phyloP scores from a whole-genome alignment of 1,139 yeast genomes.

The Scheffersomyces lignicola region DNA sequence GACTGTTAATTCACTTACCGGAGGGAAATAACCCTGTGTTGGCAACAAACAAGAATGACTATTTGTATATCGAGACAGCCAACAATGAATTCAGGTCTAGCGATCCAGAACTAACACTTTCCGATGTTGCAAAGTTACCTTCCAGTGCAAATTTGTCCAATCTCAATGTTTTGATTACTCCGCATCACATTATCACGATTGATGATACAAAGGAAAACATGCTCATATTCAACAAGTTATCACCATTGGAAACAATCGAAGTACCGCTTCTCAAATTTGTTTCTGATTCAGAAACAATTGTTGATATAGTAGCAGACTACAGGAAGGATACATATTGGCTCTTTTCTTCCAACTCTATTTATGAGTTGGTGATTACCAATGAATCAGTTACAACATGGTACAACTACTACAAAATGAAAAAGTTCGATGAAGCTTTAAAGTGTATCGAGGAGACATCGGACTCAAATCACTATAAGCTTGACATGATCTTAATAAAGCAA shows the following conservation, averaged over 20 bases:
- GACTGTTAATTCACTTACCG: constrained; percentile 13
- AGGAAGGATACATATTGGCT: constrained; percentile 29
- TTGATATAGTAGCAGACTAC: constrained; percentile 64
- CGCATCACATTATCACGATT: constrained; percentile 28
- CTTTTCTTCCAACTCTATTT: constrained; percentile 18
- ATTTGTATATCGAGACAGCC: constrained; percentile 16
- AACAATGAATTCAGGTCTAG: constrained; percentile 23
- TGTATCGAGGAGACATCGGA: constrained; percentile 33
- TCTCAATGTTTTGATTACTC: constrained; percentile 19
- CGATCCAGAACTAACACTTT: constrained; percentile 27
- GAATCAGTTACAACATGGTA: constrained; percentile 81
- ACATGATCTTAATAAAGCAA: constrained; percentile 59
- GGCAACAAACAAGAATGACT: constrained; percentile 15
- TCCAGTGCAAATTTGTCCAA: constrained; percentile 6
- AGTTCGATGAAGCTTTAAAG: constrained; percentile 68
- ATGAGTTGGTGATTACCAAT: constrained; percentile 60
- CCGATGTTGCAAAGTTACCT: constrained; percentile 17
- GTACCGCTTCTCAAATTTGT: constrained; percentile 11
- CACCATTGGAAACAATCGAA: constrained; percentile 15
- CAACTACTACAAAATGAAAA: constrained; percentile 58
- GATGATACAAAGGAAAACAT: constrained; percentile 15
- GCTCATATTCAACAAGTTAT: constrained; percentile 25
- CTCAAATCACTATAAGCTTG: constrained; percentile 36
- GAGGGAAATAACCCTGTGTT: constrained; percentile 11
- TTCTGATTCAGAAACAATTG: constrained; percentile 34